Evolutionary conservation across 2,329 filamentous ascomycete genomes (phyloP), one percentile per base, ranked within the genome.

Genomic region (Colletotrichum musicola): DNA sequence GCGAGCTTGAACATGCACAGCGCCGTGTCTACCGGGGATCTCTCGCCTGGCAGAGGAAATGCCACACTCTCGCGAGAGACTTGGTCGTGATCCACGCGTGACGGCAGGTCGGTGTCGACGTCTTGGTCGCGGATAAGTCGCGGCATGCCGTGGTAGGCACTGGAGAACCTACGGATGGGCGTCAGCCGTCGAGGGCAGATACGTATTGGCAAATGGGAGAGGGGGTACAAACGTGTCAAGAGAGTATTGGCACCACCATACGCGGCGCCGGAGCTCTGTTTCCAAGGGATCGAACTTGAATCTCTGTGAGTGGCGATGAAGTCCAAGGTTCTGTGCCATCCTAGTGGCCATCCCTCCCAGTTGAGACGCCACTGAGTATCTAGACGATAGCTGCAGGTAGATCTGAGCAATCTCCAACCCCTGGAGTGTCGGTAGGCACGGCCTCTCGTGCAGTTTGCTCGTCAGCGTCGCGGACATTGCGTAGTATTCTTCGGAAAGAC

Each of bases 201-300:
- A 30, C 4, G 3, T 22, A 4, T 2, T 12, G 20, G 5, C 16
- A 10, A 22, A 10, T 16, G 27, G n/a, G 14, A n/a, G 2, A 1
- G 18, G 6, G 1, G 46, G 6, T 7, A 56, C 73, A 16, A 60
- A 75, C 73, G 69, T 54, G 20, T 75, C 74, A 5, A 75, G 69
- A 3, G 74, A 70, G 50, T 74, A 75, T 22, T 75, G 74, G 6
- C 73, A 75, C 74, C 73, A 75, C 74, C 74, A 75, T 4, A 71
- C 68, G 6, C 74, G 65, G 4, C 74, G 68, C 35, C 74, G 53
- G 1, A 75, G 59, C 16, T 75, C 73, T 1, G 74, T 75, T 30
- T 75, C 74, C 3, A 74, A 64, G 1, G 74, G 74, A 5, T 74
- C 71, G 10, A 75, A 75, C 13, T 72, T 75, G 68, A 75, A 75